Evolutionary conservation across 495 filamentous ascomycete genomes (phyloP).

Genomic region (Lichenothelia convexa): DNA sequence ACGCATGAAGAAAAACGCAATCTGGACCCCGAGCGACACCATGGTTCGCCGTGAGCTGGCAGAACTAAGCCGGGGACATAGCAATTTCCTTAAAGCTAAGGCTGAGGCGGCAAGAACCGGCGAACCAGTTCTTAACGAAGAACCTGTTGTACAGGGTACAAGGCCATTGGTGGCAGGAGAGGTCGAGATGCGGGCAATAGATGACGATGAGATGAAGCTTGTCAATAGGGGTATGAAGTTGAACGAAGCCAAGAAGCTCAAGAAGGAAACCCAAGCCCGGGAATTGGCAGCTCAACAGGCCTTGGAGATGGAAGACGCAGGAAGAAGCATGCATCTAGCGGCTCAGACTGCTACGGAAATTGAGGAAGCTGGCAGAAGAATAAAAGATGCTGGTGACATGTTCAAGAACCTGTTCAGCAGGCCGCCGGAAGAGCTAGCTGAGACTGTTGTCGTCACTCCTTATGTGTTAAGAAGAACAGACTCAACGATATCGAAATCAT

Average conservation of each 20-base stretch:
- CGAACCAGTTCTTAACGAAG: constrained; percentile 35
- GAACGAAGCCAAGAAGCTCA: constrained; percentile 83
- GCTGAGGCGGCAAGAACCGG: constrained; percentile 52
- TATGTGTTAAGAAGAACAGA: too few relatives aligned
- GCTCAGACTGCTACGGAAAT: constrained; percentile 28
- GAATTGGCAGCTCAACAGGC: constrained; percentile 38
- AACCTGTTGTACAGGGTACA: constrained; percentile 4
- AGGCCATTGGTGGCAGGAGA: neutral
- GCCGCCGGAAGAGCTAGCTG: constrained; percentile 4
- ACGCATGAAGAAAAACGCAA: constrained; percentile 97
- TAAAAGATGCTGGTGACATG: constrained; percentile 22
- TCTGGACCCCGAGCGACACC: constrained; percentile 86
- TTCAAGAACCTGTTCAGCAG: constrained; percentile 9
- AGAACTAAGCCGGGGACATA: constrained; percentile 2
- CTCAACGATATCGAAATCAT: constrained; percentile 3
- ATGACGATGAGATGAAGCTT: constrained; percentile 29
- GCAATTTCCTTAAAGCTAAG: neutral
- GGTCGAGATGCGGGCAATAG: constrained; percentile 3
- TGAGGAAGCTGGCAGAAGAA: constrained; percentile 43
- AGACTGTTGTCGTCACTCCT: neutral
- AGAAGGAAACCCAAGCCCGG: constrained; percentile 51
- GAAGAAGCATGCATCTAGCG: constrained; percentile 45
- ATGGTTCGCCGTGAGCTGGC: constrained; percentile 88
- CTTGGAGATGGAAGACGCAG: constrained; percentile 40
- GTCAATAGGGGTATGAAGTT: constrained; percentile 81